phyloP scores from a whole-genome alignment of 257 asterid genomes.

The Solanum habrochaites region DNA sequence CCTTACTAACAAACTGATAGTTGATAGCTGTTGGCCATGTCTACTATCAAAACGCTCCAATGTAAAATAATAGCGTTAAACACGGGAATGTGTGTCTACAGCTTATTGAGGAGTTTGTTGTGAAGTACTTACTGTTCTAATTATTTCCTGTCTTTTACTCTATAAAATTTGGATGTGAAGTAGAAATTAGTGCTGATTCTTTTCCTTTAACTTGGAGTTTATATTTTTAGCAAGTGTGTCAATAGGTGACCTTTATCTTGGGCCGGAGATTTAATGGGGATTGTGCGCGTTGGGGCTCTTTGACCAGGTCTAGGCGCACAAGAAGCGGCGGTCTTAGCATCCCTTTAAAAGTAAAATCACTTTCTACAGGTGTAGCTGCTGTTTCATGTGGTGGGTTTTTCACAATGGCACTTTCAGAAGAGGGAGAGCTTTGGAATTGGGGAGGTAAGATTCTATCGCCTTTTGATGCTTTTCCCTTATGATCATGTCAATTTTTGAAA shows the following conservation, averaged over 20 bases:
- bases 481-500: neutral
- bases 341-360: conserved; percentile 66
- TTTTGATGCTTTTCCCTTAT: neutral
- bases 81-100: neutral
- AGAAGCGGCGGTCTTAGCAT: conserved; percentile 88
- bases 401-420: conserved; percentile 84
- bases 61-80: neutral
- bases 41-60: neutral
- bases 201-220: neutral
- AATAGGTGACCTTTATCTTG: conserved; percentile 77
- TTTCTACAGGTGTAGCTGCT: conserved; percentile 67
- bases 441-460: conserved; percentile 50
- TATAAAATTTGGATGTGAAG: neutral
- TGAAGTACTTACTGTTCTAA: neutral
- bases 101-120: neutral
- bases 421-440: conserved; percentile 95
- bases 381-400: conserved; percentile 97
- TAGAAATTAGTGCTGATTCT: neutral
- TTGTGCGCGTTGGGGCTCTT: conserved; percentile 95
- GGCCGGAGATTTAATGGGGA: conserved; percentile 99
- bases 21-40: neutral
- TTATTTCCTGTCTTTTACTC: neutral
- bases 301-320: conserved; percentile 95
- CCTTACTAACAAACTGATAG: neutral
- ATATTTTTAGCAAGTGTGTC: neutral